Evolutionary conservation across 441 rosid genomes (phyloP), one percentile per base, ranked within the genome.

Genomic region (Adansonia gregorii): DNA sequence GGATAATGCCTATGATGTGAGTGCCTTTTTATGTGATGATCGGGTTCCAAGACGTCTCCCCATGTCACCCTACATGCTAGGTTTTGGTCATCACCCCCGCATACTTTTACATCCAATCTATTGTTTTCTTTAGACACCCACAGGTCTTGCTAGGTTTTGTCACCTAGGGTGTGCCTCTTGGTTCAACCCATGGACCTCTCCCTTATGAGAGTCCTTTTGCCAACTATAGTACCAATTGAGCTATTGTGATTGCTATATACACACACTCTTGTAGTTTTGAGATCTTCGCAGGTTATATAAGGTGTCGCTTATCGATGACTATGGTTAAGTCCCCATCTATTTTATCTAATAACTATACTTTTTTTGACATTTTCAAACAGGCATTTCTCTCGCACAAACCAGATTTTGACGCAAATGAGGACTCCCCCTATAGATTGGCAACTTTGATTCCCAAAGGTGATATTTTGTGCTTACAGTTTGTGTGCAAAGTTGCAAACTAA

Each of bases 341-440:
- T 7, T 27, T 54, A 20, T 54, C 75, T 54, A 24, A 35, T n/a
- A 27, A 52, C 61, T 19, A 3, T 31, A 11, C 15, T 35, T 41
- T 15, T 54, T 6, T 20, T 67, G 22, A 45, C n/a, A 67, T 46
- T 49, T 45, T 35, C 80, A 78, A 61, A 72, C 89, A 94, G 97
- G 87, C 98, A 94, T 86, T 94, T 94, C 83, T 94, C 98, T 79
- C 86, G 69, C 68, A 86, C 97, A 11, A 94, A 94, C 87, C 81
- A 89, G 89, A 88, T 94, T 71, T 79, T 93, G 83, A 92, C 85
- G 85, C 79, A 85, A 84, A 85, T 78, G 88, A 94, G 91, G 78
- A 81, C 76, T 51, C 49, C 83, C 48, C 90, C 94, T 19, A 91
- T 91, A 61, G 95, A 92, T 78, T 93, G 98, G 98, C 94, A 91